Conservation (phyloP, 352 stramenopile species). For the Pythium utonaiense region DNA sequence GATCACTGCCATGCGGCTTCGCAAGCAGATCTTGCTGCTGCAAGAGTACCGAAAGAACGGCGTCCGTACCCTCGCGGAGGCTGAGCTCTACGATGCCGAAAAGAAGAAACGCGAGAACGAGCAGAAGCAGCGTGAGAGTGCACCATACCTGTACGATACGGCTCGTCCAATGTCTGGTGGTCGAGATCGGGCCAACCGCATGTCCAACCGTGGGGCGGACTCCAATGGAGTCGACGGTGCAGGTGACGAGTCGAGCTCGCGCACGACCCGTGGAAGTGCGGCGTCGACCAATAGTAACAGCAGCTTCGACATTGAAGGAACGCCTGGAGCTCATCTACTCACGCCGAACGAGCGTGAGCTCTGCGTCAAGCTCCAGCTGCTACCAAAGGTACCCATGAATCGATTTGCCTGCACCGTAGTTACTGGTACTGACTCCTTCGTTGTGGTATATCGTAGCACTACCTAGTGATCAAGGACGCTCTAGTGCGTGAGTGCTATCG, state of each 20-base stretch:
- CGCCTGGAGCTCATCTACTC: conserved; percentile 85
- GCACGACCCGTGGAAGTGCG: conserved; percentile 25
- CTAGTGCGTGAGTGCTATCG: conserved; percentile 88
- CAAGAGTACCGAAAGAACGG: conserved; percentile 96
- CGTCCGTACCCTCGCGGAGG: conserved; percentile 91
- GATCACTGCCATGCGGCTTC: conserved; percentile 87
- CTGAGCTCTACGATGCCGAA: conserved; percentile 93
- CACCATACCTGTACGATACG: conserved; percentile 85
- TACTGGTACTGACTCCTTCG: not conserved
- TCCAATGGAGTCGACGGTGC: conserved; percentile 24
- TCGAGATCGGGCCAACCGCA: conserved; percentile 66
- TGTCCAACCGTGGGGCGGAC: conserved; percentile 55
- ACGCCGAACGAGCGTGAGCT: conserved; percentile 89
- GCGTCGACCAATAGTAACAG: conserved; percentile 20
- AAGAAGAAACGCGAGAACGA: conserved; percentile 93
- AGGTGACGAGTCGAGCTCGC: conserved; percentile 27
- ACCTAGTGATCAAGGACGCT: conserved; percentile 94
- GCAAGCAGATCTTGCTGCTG: conserved; percentile 95
- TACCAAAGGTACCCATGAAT: conserved; percentile 67
- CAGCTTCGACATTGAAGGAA: conserved; percentile 71
- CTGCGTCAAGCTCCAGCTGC: conserved; percentile 87
- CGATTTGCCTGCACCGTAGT: not conserved
- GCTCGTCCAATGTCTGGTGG: conserved; percentile 44
- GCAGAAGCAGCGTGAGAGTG: conserved; percentile 85
- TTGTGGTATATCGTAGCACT: conserved; percentile 54